Base-by-base conservation (phyloP, 169 alveolate species). In the Plasmodium gonderi region DNA sequence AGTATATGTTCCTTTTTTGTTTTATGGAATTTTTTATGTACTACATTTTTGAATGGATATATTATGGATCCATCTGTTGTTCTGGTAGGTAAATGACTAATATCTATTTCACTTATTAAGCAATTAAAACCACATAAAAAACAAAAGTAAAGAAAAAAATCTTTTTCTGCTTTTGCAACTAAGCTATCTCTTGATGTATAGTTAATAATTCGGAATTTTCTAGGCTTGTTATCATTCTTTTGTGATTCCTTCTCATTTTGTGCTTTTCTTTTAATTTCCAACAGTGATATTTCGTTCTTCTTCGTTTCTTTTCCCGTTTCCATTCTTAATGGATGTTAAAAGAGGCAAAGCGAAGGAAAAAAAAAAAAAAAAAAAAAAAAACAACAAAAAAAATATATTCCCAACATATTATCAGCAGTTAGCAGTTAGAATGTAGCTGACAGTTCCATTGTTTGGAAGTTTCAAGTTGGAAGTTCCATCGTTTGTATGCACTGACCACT, bases 61-160 rank as follows among this genome's bases (percentile, higher is more conserved):
- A 90, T 90, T 11, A 90, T 90, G n/a, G 94, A 90, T 20, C 45
- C 60, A 54, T 90, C 94, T 9, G 90, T 67, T 17, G 68, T 90
- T 72, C 94, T 90, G 38, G 11, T 90, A 9, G 90, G 94, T 38
- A 90, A 90, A 14, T 45, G 36, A 17, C 42, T 36, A 60, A 90
- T 69, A 79, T 90, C 82, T 3, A 79, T 74, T 90, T 90, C 94
- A 72, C 94, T 90, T 9, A 90, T 90, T 76, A 90, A 36, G 26
- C 94, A 90, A 78, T 76, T 90, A 36, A 20, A 77, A 40, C 94
- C 94, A 45, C 94, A 90, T 20, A 90, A n/a, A 79, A 90, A 90
- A 90, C 94, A 90, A 45, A 90, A 90, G 49, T 78, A 90, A 44
- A 78, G 76, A 8, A 90, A 29, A 68, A 90, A 90, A 44, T 90